Conservation (phyloP, 441 rosid genomes). For the Erodium moschatum region DNA sequence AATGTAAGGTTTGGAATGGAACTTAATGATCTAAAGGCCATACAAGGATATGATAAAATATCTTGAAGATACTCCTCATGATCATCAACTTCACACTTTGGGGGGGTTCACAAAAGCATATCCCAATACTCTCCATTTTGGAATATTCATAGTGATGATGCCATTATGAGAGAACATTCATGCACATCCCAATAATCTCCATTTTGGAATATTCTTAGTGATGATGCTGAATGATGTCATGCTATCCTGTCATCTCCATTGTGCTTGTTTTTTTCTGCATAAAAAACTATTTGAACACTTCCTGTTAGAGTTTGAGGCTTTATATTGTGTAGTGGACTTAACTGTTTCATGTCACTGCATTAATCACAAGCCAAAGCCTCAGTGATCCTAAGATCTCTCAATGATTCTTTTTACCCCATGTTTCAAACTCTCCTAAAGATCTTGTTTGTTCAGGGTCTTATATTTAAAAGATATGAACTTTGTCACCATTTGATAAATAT, state of each 20-base stretch:
- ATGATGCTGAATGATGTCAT: neutral
- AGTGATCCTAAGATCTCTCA: too few relatives aligned
- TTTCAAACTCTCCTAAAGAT: too few relatives aligned
- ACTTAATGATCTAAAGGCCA: neutral
- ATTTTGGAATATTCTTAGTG: neutral
- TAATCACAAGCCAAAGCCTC: too few relatives aligned
- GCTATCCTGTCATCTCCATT: neutral
- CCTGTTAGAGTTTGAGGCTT: neutral
- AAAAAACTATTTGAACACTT: neutral
- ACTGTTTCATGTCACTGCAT: neutral
- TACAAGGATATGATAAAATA: neutral
- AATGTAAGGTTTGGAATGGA: neutral
- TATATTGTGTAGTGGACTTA: neutral
- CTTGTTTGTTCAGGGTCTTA: too few relatives aligned
- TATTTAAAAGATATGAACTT: too few relatives aligned
- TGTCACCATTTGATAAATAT: too few relatives aligned
- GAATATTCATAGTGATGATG: too few relatives aligned
- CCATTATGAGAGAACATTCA: conserved; percentile 1
- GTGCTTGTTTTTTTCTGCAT: neutral
- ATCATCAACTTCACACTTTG: neutral
- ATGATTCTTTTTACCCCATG: neutral
- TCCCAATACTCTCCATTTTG: too few relatives aligned
- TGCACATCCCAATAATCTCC: neutral
- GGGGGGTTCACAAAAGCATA: neutral
- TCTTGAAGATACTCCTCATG: neutral